Evolutionary conservation across 768 basidiomycete species (phyloP).

Genomic region (Pulveroboletus frians): DNA sequence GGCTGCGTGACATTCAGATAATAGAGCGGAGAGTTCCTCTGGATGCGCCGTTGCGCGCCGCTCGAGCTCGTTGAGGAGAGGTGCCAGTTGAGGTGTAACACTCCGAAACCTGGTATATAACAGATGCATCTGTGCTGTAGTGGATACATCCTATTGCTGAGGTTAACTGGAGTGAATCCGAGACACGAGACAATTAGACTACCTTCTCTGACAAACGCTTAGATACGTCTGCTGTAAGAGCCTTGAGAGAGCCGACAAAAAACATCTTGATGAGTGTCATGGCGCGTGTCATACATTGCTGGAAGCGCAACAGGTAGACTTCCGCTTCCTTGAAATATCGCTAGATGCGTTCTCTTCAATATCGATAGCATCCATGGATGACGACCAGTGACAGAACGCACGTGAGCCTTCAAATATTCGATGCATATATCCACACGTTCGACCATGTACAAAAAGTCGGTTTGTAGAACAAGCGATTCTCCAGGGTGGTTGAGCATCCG

Average conservation of each 20-base stretch:
- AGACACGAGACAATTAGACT: neutral
- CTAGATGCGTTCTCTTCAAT: constrained; percentile 36
- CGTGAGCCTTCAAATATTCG: constrained; percentile 82
- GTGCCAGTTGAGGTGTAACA: constrained; percentile 64
- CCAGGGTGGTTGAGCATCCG: constrained; percentile 93
- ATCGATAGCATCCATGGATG: neutral
- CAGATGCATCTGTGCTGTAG: constrained; percentile 76
- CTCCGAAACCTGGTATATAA: constrained; percentile 85
- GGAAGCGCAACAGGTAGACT: constrained; percentile 91
- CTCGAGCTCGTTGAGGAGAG: constrained; percentile 83
- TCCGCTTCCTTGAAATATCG: constrained; percentile 90
- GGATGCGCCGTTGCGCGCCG: constrained; percentile 69
- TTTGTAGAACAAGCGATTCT: constrained; percentile 82
- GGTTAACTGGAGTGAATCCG: neutral
- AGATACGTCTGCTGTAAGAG: constrained; percentile 72
- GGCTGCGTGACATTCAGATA: constrained; percentile 82
- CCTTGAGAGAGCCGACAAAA: constrained; percentile 80
- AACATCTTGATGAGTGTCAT: constrained; percentile 99
- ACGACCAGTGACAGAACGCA: constrained; percentile 36
- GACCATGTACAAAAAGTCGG: constrained; percentile 94
- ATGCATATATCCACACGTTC: constrained; percentile 94
- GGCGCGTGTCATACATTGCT: constrained; percentile 95
- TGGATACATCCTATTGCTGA: constrained; percentile 59
- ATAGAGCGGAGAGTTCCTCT: constrained; percentile 74
- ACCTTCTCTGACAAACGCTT: constrained; percentile 76